Evolutionary conservation across 139 green algal species (phyloP).

Genomic region (Chlorella vulgaris): DNA sequence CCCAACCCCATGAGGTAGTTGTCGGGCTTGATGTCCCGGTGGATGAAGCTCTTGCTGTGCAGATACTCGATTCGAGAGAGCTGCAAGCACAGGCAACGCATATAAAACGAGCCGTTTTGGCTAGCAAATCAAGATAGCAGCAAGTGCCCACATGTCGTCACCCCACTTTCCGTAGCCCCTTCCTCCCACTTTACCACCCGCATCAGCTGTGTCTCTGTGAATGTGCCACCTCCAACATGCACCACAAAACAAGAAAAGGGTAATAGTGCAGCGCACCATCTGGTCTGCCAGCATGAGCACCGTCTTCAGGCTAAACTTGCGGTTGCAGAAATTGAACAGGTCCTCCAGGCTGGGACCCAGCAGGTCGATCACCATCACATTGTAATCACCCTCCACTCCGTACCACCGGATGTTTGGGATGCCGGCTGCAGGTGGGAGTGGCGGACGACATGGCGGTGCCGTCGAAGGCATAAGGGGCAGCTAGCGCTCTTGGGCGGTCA

Average conservation of each 20-base stretch:
- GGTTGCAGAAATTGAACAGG: slow-evolving; percentile 99
- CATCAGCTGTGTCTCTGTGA: no score
- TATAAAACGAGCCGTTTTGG: no score
- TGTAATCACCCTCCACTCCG: slow-evolving; percentile 99
- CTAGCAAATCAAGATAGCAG: no score
- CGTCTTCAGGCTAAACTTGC: slow-evolving; percentile 98
- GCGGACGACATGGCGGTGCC: not conserved
- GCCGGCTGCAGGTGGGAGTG: slow-evolving; percentile 75
- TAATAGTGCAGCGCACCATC: slow-evolving; percentile 68
- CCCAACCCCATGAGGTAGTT: slow-evolving; percentile 99
- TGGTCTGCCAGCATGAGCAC: slow-evolving; percentile 99
- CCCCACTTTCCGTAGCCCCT: no score
- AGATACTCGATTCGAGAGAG: slow-evolving; percentile 97
- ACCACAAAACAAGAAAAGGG: no score
- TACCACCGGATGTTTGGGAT: slow-evolving; percentile 99
- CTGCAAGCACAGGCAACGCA: slow-evolving; percentile 49
- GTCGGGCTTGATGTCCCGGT: slow-evolving; percentile 99
- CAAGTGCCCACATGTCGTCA: no score
- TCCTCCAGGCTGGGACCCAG: slow-evolving; percentile 97
- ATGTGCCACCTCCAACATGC: no score
- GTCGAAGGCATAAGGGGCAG: no score
- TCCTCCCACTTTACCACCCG: no score
- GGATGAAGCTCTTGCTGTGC: slow-evolving; percentile 98
- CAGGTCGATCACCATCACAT: slow-evolving; percentile 99
- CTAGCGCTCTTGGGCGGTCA: no score